Evolutionary conservation across 306 rosid species (phyloP).

Genomic region (Prunus campanulata): DNA sequence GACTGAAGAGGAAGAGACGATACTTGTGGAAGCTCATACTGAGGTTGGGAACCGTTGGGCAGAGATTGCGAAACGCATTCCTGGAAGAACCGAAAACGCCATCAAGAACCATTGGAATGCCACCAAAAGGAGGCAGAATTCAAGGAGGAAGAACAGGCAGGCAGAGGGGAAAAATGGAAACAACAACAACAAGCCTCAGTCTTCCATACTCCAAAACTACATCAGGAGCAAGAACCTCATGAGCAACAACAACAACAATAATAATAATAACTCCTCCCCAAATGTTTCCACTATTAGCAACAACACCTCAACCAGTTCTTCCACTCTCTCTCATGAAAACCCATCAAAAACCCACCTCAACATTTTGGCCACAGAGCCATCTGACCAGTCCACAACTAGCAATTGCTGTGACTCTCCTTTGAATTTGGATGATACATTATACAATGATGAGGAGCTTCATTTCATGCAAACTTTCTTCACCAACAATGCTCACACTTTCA

Average conservation of each 20-base stretch:
- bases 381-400: conserved; percentile 24
- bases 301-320: not conserved
- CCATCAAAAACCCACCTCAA: conserved; percentile 4
- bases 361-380: conserved; percentile 23
- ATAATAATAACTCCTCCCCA: not conserved
- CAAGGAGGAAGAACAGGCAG: conserved; percentile 65
- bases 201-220: conserved; percentile 74
- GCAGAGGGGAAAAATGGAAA: conserved; percentile 19
- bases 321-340: conserved; percentile 14
- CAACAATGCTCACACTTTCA: not conserved
- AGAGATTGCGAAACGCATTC: conserved; percentile 69
- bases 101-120: conserved; percentile 98
- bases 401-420: conserved; percentile 21
- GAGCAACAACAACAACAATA: not conserved
- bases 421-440: not conserved
- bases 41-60: conserved; percentile 85
- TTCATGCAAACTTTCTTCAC: conserved; percentile 60
- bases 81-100: conserved; percentile 82
- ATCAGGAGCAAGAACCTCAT: conserved; percentile 38
- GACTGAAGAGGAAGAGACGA: conserved; percentile 78
- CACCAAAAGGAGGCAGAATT: conserved; percentile 79
- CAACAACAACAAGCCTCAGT: not conserved
- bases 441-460: conserved; percentile 55
- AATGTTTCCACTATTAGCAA: not conserved
- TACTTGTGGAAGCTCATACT: conserved; percentile 58